Percentiles rank a stretch among this genome's conserved stretches.
phyloP scores from a whole-genome alignment of 352 stramenopile species.

The Phytopythium delawarense region DNA sequence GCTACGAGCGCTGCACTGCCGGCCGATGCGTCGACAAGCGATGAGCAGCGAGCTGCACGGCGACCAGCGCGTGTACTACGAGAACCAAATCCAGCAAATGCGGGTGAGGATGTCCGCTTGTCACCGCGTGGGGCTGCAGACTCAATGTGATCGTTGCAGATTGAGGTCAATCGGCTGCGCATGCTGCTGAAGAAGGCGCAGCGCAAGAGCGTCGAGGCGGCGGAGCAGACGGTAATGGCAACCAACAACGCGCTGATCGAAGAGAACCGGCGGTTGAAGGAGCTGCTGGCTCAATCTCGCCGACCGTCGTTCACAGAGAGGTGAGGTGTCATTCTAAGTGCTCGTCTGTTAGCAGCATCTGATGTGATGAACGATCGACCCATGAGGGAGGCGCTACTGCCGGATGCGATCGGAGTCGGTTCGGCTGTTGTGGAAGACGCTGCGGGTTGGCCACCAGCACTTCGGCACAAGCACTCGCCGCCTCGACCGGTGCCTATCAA shows the following conservation, averaged over 20 bases:
- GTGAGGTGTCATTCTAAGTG: slow-evolving; percentile 12
- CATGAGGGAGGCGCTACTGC: neutral
- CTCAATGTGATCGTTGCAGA: slow-evolving; percentile 12
- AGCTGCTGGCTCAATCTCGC: slow-evolving; percentile 50
- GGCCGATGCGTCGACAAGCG: slow-evolving; percentile 43
- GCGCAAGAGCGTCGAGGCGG: slow-evolving; percentile 23
- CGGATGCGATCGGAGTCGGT: neutral
- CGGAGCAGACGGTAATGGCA: slow-evolving; percentile 13
- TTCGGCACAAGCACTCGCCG: neutral
- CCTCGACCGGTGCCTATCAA: neutral
- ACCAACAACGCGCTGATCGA: slow-evolving; percentile 51
- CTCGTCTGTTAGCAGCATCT: neutral
- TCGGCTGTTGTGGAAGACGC: neutral
- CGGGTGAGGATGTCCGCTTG: slow-evolving; percentile 23
- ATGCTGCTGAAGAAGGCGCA: slow-evolving; percentile 47
- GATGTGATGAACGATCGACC: neutral
- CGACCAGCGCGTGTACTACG: slow-evolving; percentile 59
- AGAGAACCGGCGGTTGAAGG: slow-evolving; percentile 60
- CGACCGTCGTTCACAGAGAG: slow-evolving; percentile 37
- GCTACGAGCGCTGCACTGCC: slow-evolving; percentile 51
- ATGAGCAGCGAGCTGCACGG: slow-evolving; percentile 46
- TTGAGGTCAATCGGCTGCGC: slow-evolving; percentile 50
- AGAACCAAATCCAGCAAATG: slow-evolving; percentile 68
- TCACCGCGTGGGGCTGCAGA: no score
- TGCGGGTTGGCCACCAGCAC: neutral